Percentiles rank a stretch among this genome's conserved stretches.
Evolutionary conservation across 371 early-diverging fungal species (phyloP).

Genomic region (Mortierella sp.): DNA sequence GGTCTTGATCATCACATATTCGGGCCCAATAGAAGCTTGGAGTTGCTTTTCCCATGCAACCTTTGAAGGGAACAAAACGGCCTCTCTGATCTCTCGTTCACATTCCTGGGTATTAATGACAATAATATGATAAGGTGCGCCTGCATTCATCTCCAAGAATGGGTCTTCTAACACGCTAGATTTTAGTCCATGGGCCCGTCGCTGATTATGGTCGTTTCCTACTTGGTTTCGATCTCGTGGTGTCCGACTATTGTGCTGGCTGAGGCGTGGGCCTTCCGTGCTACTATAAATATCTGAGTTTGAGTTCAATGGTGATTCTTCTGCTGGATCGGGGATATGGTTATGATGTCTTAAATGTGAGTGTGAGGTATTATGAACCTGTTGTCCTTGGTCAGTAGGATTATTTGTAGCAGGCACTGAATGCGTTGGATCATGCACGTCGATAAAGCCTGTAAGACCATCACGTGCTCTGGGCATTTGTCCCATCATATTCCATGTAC

Average conservation of each 20-base stretch:
- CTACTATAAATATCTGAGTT: not conserved
- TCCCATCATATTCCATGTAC: conserved; percentile 87
- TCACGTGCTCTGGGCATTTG: conserved; percentile 58
- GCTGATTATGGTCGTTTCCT: not conserved
- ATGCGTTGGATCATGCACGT: conserved; percentile 18
- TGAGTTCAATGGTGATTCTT: not conserved
- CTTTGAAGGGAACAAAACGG: conserved; percentile 73
- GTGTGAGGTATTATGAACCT: too few species aligned
- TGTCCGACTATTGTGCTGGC: not conserved
- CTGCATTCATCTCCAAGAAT: conserved; percentile 46
- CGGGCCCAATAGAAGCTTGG: conserved; percentile 59
- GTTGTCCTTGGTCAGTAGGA: too few species aligned
- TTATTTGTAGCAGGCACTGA: not conserved
- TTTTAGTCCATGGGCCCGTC: not conserved
- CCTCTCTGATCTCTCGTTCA: conserved; percentile 71
- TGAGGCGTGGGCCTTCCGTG: not conserved
- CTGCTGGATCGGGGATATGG: not conserved
- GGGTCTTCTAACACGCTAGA: conserved; percentile 42
- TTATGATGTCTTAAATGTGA: not conserved
- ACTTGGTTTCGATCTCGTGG: not conserved
- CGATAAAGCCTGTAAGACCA: conserved; percentile 47
- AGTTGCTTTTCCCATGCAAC: conserved; percentile 71
- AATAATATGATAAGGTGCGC: conserved; percentile 72
- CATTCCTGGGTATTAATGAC: conserved; percentile 85
- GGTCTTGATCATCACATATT: conserved; percentile 67